These are phyloP conservation scores for Cairneyella variabilis DNA, from an alignment of 495 filamentous ascomycete genomes.

Conservation along the genomic window DNA sequence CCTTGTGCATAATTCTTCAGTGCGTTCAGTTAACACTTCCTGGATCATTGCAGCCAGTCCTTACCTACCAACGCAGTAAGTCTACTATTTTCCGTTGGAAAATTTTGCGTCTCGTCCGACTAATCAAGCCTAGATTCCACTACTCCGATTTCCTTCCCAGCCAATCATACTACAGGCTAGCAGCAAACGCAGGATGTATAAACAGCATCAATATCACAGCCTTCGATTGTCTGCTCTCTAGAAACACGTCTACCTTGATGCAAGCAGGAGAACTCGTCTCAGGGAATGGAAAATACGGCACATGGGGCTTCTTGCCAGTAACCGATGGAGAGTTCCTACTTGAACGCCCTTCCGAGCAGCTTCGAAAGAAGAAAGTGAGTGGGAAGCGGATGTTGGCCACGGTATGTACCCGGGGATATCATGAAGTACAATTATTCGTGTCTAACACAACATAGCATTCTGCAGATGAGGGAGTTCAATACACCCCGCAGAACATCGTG, in stretches of 20 bases:
- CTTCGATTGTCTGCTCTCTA: background rate
- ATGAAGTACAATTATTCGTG: too few species aligned
- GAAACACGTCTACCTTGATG: background rate
- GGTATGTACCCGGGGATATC: background rate
- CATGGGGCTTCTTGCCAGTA: background rate
- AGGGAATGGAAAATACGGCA: too few species aligned
- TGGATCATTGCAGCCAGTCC: conserved; percentile 41
- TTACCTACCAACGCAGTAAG: conserved; percentile 41
- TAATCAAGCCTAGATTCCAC: background rate
- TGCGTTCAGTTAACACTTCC: too few species aligned
- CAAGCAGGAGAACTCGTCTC: too few species aligned
- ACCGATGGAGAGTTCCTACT: background rate
- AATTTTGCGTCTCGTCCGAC: background rate
- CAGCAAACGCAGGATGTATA: too few species aligned
- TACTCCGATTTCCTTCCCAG: background rate
- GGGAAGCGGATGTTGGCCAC: background rate
- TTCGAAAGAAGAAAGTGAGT: background rate
- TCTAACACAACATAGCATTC: too few species aligned
- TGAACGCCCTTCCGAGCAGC: background rate
- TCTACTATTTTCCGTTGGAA: too few species aligned
- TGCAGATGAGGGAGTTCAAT: conserved; percentile 31
- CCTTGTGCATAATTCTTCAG: too few species aligned
- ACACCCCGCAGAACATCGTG: conserved; percentile 47
- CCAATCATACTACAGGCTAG: too few species aligned
- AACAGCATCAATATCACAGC: too few species aligned